Evolutionary conservation across 73 alveolate species (phyloP).

Genomic region (Tetrahymena borealis): DNA sequence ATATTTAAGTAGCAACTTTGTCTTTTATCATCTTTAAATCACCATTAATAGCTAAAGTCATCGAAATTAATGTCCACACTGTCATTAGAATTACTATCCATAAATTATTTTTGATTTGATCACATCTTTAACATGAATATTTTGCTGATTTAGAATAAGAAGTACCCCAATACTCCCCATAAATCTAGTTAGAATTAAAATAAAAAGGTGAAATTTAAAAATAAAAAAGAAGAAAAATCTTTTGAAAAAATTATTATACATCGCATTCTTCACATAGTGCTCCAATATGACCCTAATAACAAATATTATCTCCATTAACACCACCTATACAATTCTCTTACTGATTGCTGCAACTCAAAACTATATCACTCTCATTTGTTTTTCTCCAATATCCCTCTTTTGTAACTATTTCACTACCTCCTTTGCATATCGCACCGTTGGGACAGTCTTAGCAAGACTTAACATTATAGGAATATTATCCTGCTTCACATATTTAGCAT

Average conservation of each 20-base stretch:
- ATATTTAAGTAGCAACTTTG: neutral
- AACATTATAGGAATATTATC: neutral
- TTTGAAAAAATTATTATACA: too few relatives aligned
- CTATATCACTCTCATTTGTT: constrained; percentile 2
- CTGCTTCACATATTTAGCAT: constrained; percentile 18
- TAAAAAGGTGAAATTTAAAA: neutral
- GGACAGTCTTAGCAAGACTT: constrained; percentile 25
- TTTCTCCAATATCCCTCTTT: constrained; percentile 51
- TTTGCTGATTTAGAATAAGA: neutral
- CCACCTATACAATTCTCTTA: constrained; percentile 18
- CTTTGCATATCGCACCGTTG: constrained; percentile 24
- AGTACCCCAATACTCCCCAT: neutral
- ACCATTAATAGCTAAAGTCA: neutral
- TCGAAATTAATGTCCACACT: constrained; percentile 21
- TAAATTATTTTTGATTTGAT: neutral
- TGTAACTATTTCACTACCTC: constrained; percentile 26
- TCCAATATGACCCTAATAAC: constrained; percentile 29
- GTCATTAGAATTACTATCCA: neutral
- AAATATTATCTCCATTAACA: constrained; percentile 6
- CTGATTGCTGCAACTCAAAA: constrained; percentile 9
- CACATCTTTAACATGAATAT: constrained; percentile 2
- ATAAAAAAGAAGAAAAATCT: too few relatives aligned
- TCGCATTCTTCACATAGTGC: constrained; percentile 44
- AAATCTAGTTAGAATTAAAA: neutral
- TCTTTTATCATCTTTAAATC: neutral